A percentile compares a stretch with the other conserved stretches of the same genome.
Conservation (phyloP, 1,284 basidiomycete genomes). For the Ustilago crameri region DNA sequence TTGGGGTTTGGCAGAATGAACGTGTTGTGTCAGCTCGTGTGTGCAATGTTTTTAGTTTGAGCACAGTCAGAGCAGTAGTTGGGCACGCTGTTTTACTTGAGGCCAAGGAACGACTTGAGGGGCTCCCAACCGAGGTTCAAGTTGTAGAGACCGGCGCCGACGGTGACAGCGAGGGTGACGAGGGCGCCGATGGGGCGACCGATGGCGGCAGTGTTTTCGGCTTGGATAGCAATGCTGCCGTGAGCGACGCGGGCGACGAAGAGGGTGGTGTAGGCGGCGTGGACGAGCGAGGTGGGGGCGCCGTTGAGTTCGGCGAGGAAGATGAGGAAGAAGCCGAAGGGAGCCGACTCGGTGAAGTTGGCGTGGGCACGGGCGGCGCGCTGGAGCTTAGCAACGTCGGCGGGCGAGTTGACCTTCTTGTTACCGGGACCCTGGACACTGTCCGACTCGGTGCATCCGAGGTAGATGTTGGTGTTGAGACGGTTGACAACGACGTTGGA, state of each 20-base stretch:
- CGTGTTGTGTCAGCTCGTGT: no score
- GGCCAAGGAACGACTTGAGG: slow-evolving; percentile 66
- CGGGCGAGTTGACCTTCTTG: slow-evolving; percentile 28
- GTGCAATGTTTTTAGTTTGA: no score
- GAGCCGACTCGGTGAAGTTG: slow-evolving; percentile 64
- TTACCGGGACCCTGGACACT: slow-evolving; percentile 29
- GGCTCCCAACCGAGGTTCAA: slow-evolving; percentile 66
- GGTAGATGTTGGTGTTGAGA: slow-evolving; percentile 56
- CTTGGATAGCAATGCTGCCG: slow-evolving; percentile 52
- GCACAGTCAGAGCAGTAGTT: not conserved
- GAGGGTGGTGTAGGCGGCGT: slow-evolving; percentile 64
- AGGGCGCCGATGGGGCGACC: slow-evolving; percentile 54
- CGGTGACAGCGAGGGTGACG: slow-evolving; percentile 53
- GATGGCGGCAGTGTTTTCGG: slow-evolving; percentile 18
- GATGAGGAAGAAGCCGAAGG: slow-evolving; percentile 65
- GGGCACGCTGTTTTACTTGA: slow-evolving; percentile 63
- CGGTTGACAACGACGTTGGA: slow-evolving; percentile 56
- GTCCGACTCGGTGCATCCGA: slow-evolving; percentile 48
- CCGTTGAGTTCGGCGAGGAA: slow-evolving; percentile 68
- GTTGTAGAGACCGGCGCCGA: slow-evolving; percentile 64
- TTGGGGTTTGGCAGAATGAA: slow-evolving; percentile 4
- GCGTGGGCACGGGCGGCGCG: slow-evolving; percentile 61
- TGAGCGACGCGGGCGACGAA: slow-evolving; percentile 62
- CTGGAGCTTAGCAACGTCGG: slow-evolving; percentile 54
- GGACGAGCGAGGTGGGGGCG: slow-evolving; percentile 66